Evolutionary conservation across 495 filamentous ascomycete species (phyloP), one percentile per base, ranked within the genome.

Genomic region (Penicillium riverlandense): DNA sequence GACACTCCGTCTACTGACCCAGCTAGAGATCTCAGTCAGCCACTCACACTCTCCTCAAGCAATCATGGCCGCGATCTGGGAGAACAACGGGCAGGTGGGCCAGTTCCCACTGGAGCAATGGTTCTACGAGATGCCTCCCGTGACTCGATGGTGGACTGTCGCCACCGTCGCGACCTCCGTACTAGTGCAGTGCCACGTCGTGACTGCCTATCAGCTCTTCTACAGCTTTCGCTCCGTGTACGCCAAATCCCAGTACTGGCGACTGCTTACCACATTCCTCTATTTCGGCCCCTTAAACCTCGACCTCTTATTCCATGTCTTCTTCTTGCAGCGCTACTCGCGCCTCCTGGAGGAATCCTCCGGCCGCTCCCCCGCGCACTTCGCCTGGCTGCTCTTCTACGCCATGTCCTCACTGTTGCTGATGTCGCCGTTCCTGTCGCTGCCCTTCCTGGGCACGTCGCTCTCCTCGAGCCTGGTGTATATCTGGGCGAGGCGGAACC

Each of bases 41-140:
- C 40, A 33, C 38, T 45, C 41, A 38, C 37, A 12, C 35, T 28
- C 44, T n/a, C 30, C 22, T 38, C 29, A 42, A 11, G 11, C 29
- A 10, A 52, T 13, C 14, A 73, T 73, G 70, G 70, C 67, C 36
- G 70, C 63, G 13, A 51, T 70, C 36, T 73, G 65, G 63, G 69
- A 65, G 43, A 73, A 73, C 56, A 69, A 65, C 34, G 66, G 84
- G 70, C 61, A 73, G 38, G 65, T 73, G 37, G 79, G 76, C 46
- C 82, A 85, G 47, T 86, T 92, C 54, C 91, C 89, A 16, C 76
- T 96, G 7, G 90, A 96, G 66, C 85, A 90, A 58, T 96, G 92
- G 91, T 96, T 95, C 69, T 95, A 84, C 66, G 91, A 97, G 66
- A 95, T 96, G 84, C 92, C 94, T 2, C 81, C 90, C 15, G 92